Percentiles rank a stretch among this genome's conserved stretches.
phyloP scores from a whole-genome alignment of 1,284 basidiomycete species.

The Tilletiopsis washingtonensis region DNA sequence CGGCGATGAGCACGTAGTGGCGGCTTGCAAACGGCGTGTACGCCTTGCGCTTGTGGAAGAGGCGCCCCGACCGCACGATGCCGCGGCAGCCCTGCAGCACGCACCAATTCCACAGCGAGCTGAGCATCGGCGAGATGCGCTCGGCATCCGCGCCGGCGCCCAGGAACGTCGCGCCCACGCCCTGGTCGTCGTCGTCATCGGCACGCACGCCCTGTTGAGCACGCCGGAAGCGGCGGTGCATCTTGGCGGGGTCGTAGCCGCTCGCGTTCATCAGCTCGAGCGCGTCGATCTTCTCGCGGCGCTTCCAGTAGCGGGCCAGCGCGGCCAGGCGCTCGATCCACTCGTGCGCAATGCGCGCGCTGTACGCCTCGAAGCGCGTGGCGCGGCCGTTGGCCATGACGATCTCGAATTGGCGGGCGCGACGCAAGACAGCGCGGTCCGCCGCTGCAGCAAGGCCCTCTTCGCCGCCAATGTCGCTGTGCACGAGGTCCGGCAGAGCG shows the following conservation, averaged over 20 bases:
- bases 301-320: constrained; percentile 67
- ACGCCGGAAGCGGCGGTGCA: not conserved
- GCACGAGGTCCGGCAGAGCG: not conserved
- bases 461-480: constrained; percentile 58
- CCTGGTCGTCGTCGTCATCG: constrained; percentile 48
- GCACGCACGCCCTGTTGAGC: not conserved
- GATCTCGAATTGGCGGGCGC: constrained; percentile 68
- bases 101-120: constrained; percentile 71
- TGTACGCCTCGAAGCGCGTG: constrained; percentile 60
- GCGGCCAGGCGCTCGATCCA: constrained; percentile 67
- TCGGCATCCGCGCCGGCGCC: constrained; percentile 9
- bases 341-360: constrained; percentile 57
- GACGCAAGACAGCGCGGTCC: constrained; percentile 53
- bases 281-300: constrained; percentile 63
- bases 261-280: constrained; percentile 64
- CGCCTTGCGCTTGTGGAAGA: constrained; percentile 56
- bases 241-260: constrained; percentile 52
- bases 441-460: constrained; percentile 53
- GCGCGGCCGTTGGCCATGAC: constrained; percentile 62
- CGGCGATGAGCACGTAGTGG: constrained; percentile 38
- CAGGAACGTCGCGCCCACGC: not conserved
- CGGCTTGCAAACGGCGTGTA: constrained; percentile 30
- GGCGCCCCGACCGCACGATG: constrained; percentile 61
- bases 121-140: constrained; percentile 55
- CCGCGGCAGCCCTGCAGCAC: constrained; percentile 64